Percentiles rank a stretch among this genome's conserved stretches.
These are phyloP conservation scores for Cavenderia fasciculata DNA, from an alignment of 78 protist genomes.

Conservation along the genomic window DNA sequence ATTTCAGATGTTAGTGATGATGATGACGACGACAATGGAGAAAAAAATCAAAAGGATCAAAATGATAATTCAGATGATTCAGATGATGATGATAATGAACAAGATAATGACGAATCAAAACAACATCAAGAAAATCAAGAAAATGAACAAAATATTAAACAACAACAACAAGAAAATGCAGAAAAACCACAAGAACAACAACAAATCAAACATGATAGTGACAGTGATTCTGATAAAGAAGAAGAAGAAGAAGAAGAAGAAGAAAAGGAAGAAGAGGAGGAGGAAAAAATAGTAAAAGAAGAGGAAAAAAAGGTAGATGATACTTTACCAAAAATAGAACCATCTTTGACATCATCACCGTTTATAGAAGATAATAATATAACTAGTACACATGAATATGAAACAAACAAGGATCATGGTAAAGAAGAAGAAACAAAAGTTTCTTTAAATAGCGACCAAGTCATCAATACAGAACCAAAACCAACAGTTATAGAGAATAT, in stretches of 20 bases:
- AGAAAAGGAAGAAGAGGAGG: conserved; percentile 4
- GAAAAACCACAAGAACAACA: conserved; percentile 3
- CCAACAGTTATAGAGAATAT: too few species aligned
- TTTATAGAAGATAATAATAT: too few species aligned
- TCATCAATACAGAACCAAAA: too few species aligned
- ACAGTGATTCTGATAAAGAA: neutral
- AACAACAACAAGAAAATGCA: neutral
- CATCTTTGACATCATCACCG: too few species aligned
- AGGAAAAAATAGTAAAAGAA: neutral
- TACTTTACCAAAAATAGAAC: too few species aligned
- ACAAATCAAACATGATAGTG: neutral
- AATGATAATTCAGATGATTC: conserved; percentile 2
- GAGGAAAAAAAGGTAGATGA: neutral
- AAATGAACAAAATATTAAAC: conserved; percentile 1
- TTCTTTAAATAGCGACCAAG: too few species aligned
- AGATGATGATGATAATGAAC: conserved; percentile 7
- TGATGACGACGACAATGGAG: neutral
- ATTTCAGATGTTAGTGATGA: neutral
- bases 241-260: conserved; percentile 15
- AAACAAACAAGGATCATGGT: too few species aligned
- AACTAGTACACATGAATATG: too few species aligned
- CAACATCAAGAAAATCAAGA: neutral
- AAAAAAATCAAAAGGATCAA: neutral
- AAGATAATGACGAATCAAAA: neutral
- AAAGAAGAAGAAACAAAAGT: too few species aligned